Evolutionary conservation across 2,329 filamentous ascomycete genomes (phyloP).

Genomic region (Teratosphaeria pseudoeucalypti): DNA sequence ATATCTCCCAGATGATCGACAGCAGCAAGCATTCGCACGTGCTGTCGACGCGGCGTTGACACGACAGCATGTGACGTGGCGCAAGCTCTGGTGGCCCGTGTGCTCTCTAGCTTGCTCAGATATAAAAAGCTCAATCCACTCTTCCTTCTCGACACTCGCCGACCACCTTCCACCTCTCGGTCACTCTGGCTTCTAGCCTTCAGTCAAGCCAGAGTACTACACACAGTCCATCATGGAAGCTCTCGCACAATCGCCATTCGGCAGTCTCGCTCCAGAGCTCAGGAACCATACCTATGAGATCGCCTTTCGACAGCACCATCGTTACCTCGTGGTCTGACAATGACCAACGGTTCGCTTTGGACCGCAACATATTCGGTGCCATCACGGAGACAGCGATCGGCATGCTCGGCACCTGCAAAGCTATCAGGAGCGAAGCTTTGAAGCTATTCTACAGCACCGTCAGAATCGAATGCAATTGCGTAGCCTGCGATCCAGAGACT

Average conservation of each 20-base stretch:
- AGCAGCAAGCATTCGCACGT: background rate
- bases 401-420: background rate
- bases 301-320: background rate
- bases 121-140: background rate
- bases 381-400: background rate
- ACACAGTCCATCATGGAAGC: background rate
- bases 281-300: background rate
- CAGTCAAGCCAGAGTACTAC: too few relatives aligned
- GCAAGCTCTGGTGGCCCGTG: background rate
- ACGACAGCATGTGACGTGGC: background rate
- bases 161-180: background rate
- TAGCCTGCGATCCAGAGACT: background rate
- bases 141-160: background rate
- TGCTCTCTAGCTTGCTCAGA: background rate
- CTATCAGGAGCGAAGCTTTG: background rate
- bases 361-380: background rate
- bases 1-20: too few relatives aligned
- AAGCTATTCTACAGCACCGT: background rate
- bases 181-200: background rate
- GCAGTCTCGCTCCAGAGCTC: background rate
- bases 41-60: background rate
- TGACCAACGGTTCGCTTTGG: background rate
- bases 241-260: slow-evolving; percentile 1
- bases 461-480: background rate
- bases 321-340: background rate